These are phyloP conservation scores for Fimicolochytrium jonesii DNA, from an alignment of 192 early-diverging fungal genomes.

Conservation along the genomic window DNA sequence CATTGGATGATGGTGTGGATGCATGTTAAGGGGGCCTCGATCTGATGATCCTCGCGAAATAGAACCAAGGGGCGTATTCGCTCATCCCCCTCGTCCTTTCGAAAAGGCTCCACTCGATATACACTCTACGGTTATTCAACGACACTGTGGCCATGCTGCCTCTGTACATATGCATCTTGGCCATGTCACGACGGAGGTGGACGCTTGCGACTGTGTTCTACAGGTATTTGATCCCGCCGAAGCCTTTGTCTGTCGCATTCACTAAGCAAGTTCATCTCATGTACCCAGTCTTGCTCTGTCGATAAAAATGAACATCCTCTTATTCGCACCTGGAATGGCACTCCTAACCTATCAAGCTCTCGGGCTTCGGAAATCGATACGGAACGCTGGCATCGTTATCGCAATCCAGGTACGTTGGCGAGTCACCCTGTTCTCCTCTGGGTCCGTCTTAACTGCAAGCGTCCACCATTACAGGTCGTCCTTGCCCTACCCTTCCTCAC, in stretches of 20 bases:
- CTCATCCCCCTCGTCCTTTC: constrained; percentile 68
- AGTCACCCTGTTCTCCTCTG: background rate
- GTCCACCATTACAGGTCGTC: constrained; percentile 36
- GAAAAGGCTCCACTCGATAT: constrained; percentile 91
- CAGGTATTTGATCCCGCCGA: constrained; percentile 57
- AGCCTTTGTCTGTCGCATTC: too few species aligned
- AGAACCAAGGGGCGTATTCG: constrained; percentile 36
- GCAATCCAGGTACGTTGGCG: constrained; percentile 29
- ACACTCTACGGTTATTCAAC: constrained; percentile 87
- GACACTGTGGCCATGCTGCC: constrained; percentile 88
- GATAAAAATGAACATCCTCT: constrained; percentile 92
- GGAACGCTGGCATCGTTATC: constrained; percentile 31
- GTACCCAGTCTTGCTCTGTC: constrained; percentile 69
- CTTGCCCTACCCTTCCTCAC: constrained; percentile 63
- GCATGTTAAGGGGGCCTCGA: too few species aligned
- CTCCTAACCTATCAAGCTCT: constrained; percentile 53
- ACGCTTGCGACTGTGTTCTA: constrained; percentile 52
- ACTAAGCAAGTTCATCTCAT: too few species aligned
- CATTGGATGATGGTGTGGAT: too few species aligned
- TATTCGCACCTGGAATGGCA: constrained; percentile 86
- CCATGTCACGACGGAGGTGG: constrained; percentile 54
- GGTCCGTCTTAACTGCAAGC: background rate
- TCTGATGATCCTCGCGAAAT: too few species aligned
- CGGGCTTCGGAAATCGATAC: constrained; percentile 40
- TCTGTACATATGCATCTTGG: constrained; percentile 63